Conservation (phyloP, 2,329 filamentous ascomycete species). For the Claviceps fusiformis region DNA sequence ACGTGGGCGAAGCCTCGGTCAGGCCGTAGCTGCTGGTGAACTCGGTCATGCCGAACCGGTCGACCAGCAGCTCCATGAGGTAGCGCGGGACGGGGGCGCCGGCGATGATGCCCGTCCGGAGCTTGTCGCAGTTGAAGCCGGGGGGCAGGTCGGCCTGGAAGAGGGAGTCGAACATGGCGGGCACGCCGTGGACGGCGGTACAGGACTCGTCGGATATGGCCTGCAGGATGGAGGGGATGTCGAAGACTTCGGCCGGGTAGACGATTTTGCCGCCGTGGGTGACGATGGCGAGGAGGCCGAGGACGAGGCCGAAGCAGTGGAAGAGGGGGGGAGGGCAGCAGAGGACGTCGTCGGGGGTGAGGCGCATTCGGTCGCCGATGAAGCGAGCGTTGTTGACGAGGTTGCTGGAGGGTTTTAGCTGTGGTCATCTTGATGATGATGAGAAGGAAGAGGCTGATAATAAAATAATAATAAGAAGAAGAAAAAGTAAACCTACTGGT, state of each 20-base stretch:
- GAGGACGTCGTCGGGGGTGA: slow-evolving; percentile 52
- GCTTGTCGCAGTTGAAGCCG: slow-evolving; percentile 31
- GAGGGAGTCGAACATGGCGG: slow-evolving; percentile 68
- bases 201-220: slow-evolving; percentile 54
- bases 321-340: slow-evolving; percentile 77
- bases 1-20: slow-evolving; percentile 67
- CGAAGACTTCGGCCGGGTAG: slow-evolving; percentile 63
- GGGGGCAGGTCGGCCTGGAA: slow-evolving; percentile 31
- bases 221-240: slow-evolving; percentile 49
- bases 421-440: too few relatives aligned
- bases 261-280: slow-evolving; percentile 67
- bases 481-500: slow-evolving; percentile 32
- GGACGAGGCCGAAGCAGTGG: slow-evolving; percentile 73
- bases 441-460: too few relatives aligned
- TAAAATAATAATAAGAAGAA: background rate
- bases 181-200: slow-evolving; percentile 69
- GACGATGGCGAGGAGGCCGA: slow-evolving; percentile 57
- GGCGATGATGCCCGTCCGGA: slow-evolving; percentile 67
- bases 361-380: slow-evolving; percentile 60
- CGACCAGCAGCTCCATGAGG: slow-evolving; percentile 59
- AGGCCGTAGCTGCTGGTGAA: slow-evolving; percentile 60
- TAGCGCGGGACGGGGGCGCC: slow-evolving; percentile 64
- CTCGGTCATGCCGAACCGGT: slow-evolving; percentile 60
- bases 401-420: too few relatives aligned
- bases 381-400: slow-evolving; percentile 54